Evolutionary conservation across 306 rosid genomes (phyloP).

Genomic region (Sphenostylis stenocarpa): DNA sequence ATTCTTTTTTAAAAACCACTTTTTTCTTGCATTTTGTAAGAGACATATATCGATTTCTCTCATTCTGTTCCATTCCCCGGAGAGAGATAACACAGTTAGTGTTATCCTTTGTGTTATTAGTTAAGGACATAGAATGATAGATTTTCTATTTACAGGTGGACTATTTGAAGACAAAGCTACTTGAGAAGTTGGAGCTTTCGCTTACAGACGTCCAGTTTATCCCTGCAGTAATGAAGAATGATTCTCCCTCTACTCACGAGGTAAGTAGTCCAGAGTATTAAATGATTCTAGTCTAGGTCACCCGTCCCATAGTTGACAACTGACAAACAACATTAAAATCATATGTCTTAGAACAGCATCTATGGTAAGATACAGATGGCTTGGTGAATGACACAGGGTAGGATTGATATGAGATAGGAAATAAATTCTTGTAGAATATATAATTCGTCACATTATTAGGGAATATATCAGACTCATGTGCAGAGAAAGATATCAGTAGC

Average conservation of each 20-base stretch:
- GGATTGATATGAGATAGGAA: neutral
- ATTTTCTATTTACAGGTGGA: slow-evolving; percentile 57
- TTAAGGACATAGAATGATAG: slow-evolving; percentile 28
- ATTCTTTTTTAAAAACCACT: neutral
- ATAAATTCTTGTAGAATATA: neutral
- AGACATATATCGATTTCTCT: neutral
- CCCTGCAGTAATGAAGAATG: slow-evolving; percentile 50
- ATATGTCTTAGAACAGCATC: slow-evolving; percentile 39
- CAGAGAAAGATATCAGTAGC: neutral
- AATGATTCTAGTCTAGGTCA: neutral
- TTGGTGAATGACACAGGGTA: slow-evolving; percentile 16
- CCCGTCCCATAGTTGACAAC: neutral
- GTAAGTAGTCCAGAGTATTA: slow-evolving; percentile 41
- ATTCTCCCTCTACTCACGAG: slow-evolving; percentile 57
- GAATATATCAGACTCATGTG: neutral
- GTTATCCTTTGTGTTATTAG: neutral
- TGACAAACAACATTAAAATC: slow-evolving; percentile 26
- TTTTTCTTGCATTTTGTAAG: slow-evolving; percentile 11
- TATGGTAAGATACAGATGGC: neutral
- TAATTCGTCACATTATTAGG: neutral
- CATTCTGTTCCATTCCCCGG: neutral
- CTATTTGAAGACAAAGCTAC: slow-evolving; percentile 64
- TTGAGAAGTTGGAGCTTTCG: slow-evolving; percentile 78
- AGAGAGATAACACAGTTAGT: neutral
- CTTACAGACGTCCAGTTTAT: slow-evolving; percentile 56